A percentile compares a stretch with the other conserved stretches of the same genome.
phyloP scores from a whole-genome alignment of 345 rosid species.

The Leavenworthia alabamica region DNA sequence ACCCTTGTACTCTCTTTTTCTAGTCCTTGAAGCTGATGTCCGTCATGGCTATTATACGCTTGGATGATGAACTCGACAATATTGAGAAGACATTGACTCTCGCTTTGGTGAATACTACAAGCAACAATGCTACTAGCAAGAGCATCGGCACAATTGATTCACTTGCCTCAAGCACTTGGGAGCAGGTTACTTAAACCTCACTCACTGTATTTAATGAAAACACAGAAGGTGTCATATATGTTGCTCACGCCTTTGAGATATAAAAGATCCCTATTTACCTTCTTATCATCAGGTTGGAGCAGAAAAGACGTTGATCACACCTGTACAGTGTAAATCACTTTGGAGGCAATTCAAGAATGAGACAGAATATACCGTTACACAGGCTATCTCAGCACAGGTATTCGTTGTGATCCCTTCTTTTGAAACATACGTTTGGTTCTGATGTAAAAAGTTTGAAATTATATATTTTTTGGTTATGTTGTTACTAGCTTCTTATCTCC shows the following conservation, averaged over 20 bases:
- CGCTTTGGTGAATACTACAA: conserved; percentile 51
- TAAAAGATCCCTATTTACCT: background rate
- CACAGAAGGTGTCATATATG: background rate
- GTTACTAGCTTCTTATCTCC: background rate
- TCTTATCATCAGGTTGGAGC: conserved; percentile 52
- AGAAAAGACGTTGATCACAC: conserved; percentile 82
- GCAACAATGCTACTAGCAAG: conserved; percentile 40
- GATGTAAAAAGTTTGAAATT: background rate
- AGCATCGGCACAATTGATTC: conserved; percentile 59
- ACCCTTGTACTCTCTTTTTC: conserved; percentile 9
- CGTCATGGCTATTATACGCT: conserved; percentile 74
- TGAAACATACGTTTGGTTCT: background rate
- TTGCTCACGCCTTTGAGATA: background rate
- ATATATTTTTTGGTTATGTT: background rate
- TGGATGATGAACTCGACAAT: conserved; percentile 66
- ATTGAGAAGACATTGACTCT: conserved; percentile 56
- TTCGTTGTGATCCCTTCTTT: background rate
- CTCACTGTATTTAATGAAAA: background rate
- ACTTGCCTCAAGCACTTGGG: conserved; percentile 93
- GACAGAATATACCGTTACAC: conserved; percentile 89
- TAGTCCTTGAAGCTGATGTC: conserved; percentile 90
- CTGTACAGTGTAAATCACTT: conserved; percentile 90
- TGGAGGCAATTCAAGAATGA: conserved; percentile 98
- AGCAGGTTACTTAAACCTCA: conserved; percentile 49
- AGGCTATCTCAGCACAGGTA: conserved; percentile 98